These are phyloP conservation scores for Musa beccarii DNA, from an alignment of 176 grass and related monocot species.

Conservation along the genomic window DNA sequence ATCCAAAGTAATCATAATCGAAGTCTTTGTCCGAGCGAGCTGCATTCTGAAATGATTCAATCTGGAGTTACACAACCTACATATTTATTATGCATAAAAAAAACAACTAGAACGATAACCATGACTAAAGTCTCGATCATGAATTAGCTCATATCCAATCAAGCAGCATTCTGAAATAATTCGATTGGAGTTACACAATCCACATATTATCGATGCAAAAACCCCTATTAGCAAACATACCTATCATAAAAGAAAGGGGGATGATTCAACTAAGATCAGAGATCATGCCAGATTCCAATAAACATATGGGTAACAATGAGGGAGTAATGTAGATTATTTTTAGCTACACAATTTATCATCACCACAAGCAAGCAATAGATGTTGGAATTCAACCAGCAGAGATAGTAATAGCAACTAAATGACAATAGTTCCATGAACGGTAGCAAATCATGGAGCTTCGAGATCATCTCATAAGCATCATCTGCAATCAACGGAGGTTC, in stretches of 20 bases:
- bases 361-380: too few species aligned
- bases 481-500: constrained; percentile 68
- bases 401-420: too few species aligned
- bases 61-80: background rate
- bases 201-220: background rate
- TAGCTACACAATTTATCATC: too few species aligned
- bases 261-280: too few species aligned
- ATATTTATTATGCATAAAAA: too few species aligned
- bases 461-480: constrained; percentile 74
- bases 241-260: background rate
- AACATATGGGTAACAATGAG: too few species aligned
- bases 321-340: too few species aligned
- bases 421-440: too few species aligned
- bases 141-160: constrained; percentile 87
- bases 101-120: too few species aligned
- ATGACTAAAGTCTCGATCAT: constrained; percentile 61
- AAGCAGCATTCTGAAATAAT: constrained; percentile 59
- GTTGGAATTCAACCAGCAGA: too few species aligned
- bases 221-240: too few species aligned
- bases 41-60: constrained; percentile 57
- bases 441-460: constrained; percentile 39
- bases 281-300: too few species aligned
- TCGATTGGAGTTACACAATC: constrained; percentile 1
- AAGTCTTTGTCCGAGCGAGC: constrained; percentile 34
- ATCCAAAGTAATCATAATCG: constrained; percentile 94